A percentile compares a stretch with the other conserved stretches of the same genome.
These are phyloP conservation scores for Tricholoma sp. DNA, from an alignment of 768 basidiomycete genomes.

Conservation along the genomic window DNA sequence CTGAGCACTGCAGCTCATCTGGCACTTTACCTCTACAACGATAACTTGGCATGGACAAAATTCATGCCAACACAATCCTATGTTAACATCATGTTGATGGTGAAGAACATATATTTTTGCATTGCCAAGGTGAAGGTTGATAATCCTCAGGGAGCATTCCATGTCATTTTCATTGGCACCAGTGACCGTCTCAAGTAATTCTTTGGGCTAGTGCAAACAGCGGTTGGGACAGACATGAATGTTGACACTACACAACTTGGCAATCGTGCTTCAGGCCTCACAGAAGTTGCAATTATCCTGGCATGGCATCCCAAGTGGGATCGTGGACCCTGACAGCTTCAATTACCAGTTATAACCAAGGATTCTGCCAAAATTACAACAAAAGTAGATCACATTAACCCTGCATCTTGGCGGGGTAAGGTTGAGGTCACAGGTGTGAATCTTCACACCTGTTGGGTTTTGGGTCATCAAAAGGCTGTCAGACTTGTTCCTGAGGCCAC, in stretches of 20 bases:
- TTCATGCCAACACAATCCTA: constrained; percentile 15
- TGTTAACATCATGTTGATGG: constrained; percentile 29
- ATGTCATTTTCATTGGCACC: constrained; percentile 32
- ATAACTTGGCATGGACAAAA: background rate
- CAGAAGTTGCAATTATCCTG: constrained; percentile 31
- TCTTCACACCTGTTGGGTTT: constrained; percentile 27
- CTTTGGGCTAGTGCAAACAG: constrained; percentile 31
- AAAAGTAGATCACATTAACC: constrained; percentile 29
- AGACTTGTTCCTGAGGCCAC: constrained; percentile 7
- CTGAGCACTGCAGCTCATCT: constrained; percentile 31
- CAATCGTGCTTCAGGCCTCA: constrained; percentile 23
- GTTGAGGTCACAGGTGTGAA: constrained; percentile 19
- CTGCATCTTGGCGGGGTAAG: constrained; percentile 30
- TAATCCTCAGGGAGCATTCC: constrained; percentile 26
- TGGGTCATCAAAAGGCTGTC: constrained; percentile 17
- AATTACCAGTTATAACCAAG: constrained; percentile 24
- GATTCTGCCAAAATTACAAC: constrained; percentile 15
- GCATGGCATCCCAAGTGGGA: constrained; percentile 35
- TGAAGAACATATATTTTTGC: constrained; percentile 35
- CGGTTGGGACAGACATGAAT: constrained; percentile 29
- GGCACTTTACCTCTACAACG: constrained; percentile 3
- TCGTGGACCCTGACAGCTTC: constrained; percentile 26
- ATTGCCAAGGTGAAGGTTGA: constrained; percentile 32
- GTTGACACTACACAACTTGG: constrained; percentile 23
- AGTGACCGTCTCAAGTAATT: constrained; percentile 29